phyloP scores from a whole-genome alignment of 495 filamentous ascomycete species.

The Aspergillus cavernicola region DNA sequence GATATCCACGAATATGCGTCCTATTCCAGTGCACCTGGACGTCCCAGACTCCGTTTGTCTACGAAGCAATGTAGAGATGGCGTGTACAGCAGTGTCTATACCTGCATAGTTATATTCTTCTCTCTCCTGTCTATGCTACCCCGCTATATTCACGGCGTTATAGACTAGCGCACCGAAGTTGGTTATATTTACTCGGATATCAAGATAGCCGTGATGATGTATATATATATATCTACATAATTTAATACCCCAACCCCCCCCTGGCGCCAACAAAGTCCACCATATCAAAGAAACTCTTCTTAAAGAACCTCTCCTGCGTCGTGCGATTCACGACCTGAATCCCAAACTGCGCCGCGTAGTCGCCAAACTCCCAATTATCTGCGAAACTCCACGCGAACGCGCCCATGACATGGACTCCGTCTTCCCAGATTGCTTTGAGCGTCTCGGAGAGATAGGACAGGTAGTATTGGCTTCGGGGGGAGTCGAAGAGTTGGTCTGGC shows the following conservation, averaged over 20 bases:
- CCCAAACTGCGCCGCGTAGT: slow-evolving; percentile 37
- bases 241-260: not conserved
- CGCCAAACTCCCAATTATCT: slow-evolving; percentile 48
- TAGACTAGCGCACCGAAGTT: no score
- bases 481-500: slow-evolving; percentile 37
- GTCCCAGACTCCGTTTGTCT: no score
- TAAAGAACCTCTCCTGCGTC: slow-evolving; percentile 34
- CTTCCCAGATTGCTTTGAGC: slow-evolving; percentile 41
- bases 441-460: slow-evolving; percentile 39
- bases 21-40: no score
- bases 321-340: slow-evolving; percentile 42
- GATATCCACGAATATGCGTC: no score
- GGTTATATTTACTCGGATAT: no score
- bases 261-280: slow-evolving; percentile 32
- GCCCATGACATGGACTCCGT: slow-evolving; percentile 43
- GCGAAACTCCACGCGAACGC: slow-evolving; percentile 43
- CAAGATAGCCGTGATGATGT: no score
- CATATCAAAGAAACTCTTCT: slow-evolving; percentile 47
- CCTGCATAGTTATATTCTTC: no score
- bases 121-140: no score
- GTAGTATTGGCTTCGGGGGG: slow-evolving; percentile 39
- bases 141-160: no score
- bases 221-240: not conserved
- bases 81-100: no score
- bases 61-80: no score